Evolutionary conservation across 768 basidiomycete species (phyloP).

Genomic region (Calocera cornea): DNA sequence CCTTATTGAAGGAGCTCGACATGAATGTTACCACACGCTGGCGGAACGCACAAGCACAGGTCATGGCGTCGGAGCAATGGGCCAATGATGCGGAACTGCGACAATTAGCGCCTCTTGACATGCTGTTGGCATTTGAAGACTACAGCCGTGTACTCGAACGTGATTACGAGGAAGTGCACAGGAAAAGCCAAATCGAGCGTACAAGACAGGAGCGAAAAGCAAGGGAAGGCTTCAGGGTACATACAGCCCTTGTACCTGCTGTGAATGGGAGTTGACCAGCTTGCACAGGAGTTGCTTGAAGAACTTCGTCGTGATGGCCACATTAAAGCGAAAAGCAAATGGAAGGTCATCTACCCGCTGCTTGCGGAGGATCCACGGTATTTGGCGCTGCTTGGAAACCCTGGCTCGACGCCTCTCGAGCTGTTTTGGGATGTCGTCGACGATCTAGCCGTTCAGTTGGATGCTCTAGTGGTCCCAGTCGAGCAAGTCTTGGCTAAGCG

Average conservation of each 20-base stretch:
- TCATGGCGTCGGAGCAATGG: slow-evolving; percentile 70
- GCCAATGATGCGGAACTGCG: slow-evolving; percentile 60
- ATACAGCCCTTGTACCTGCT: slow-evolving; percentile 13
- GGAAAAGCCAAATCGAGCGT: slow-evolving; percentile 68
- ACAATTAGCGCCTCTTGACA: slow-evolving; percentile 77
- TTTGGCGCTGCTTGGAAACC: slow-evolving; percentile 73
- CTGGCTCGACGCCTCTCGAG: slow-evolving; percentile 89
- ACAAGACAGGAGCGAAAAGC: slow-evolving; percentile 76
- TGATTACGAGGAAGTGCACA: slow-evolving; percentile 79
- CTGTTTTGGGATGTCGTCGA: slow-evolving; percentile 94
- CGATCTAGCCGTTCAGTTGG: slow-evolving; percentile 69
- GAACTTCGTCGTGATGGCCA: slow-evolving; percentile 51
- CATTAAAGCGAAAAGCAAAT: slow-evolving; percentile 72
- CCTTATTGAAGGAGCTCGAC: slow-evolving; percentile 71
- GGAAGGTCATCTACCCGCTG: slow-evolving; percentile 74
- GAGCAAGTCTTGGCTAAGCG: slow-evolving; percentile 24
- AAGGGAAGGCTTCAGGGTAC: slow-evolving; percentile 77
- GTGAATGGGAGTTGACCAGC: no score
- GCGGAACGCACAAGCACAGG: slow-evolving; percentile 66
- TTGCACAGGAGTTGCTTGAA: slow-evolving; percentile 47
- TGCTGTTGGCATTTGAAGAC: slow-evolving; percentile 87
- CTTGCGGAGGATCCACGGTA: slow-evolving; percentile 75
- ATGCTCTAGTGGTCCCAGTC: slow-evolving; percentile 57
- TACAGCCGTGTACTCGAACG: slow-evolving; percentile 80
- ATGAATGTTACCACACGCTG: slow-evolving; percentile 92